Base-by-base conservation (phyloP, 1,284 basidiomycete species). In the Trametes polyzona region DNA sequence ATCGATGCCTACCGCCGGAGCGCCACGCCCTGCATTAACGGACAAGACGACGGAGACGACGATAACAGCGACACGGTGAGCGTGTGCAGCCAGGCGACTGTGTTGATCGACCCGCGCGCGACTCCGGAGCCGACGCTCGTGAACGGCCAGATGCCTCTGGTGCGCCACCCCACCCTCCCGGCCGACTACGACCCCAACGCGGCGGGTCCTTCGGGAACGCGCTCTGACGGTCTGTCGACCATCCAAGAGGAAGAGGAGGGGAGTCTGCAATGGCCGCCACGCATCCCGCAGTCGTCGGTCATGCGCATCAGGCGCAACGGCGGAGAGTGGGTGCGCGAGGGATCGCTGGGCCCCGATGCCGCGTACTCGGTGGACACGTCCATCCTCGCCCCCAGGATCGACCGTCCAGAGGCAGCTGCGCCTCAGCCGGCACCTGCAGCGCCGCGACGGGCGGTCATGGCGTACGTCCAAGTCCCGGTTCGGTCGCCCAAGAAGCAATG, bases 311-410 rank as follows among this genome's bases (percentile, higher is more conserved):
- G 23, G 30, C 55, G 35, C 21, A 47, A 54, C 37, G 29, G 23
- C 8, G 48, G 42, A 9, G 23, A 30, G 29, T 61, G 55, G 55
- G 55, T 63, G 27, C 52, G 61, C 21, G 49, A 55, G 9, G 61
- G 61, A 8, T 59, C 61, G 12, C 30, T 57, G 26, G 48, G 39
- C 10, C 61, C 61, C 5, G 49, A 57, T 21, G 47, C 35, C 7
- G 35, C 29, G 3, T 59, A 57, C 49, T n/a, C 43, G 19, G 27
- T 61, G 30, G 35, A 54, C 26, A 29, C 17, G n/a, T 19, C 10
- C 7, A 9, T 37, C 3, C 33, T 57, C 24, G 55, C 59, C 3
- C 59, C 59, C 5, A 40, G 37, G 43, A 26, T 51, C 14, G 47
- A 52, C 33, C 42, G 10, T 2, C 32, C 32, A 2, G 35, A 35